Percentiles rank a stretch among this genome's conserved stretches.
These are phyloP conservation scores for Flaveria sonorensis DNA, from an alignment of 129 eudicot species.

Conservation along the genomic window DNA sequence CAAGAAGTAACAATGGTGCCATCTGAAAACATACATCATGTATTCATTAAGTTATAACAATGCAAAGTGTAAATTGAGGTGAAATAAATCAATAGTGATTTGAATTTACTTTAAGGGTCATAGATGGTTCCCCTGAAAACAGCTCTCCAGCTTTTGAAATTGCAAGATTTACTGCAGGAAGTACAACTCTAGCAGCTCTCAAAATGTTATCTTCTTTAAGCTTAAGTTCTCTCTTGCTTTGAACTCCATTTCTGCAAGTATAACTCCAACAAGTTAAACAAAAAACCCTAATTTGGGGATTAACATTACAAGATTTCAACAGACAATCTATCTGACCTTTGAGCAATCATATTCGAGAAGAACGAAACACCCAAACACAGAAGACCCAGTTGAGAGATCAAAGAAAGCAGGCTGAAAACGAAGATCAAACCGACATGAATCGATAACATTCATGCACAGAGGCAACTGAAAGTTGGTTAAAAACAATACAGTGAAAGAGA, in stretches of 20 bases:
- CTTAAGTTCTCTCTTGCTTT: slow-evolving; percentile 39
- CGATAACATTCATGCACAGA: background rate
- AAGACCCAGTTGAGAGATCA: slow-evolving; percentile 74
- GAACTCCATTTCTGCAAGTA: slow-evolving; percentile 39
- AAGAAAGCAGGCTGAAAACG: slow-evolving; percentile 64
- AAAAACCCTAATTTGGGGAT: background rate
- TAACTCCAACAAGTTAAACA: slow-evolving; percentile 8
- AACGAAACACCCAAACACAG: slow-evolving; percentile 68
- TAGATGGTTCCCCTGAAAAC: slow-evolving; percentile 92
- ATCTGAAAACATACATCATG: slow-evolving; percentile 47
- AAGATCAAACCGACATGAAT: slow-evolving; percentile 6
- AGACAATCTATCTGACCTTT: slow-evolving; percentile 42
- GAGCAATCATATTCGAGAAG: slow-evolving; percentile 63
- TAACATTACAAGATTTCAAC: background rate
- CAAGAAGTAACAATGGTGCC: slow-evolving; percentile 67
- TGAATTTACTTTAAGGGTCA: slow-evolving; percentile 73
- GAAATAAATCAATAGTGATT: background rate
- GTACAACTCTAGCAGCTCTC: slow-evolving; percentile 62
- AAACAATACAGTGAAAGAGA: background rate
- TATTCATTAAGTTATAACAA: background rate
- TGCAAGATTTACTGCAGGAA: slow-evolving; percentile 74
- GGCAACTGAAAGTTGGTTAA: background rate
- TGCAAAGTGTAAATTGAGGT: background rate
- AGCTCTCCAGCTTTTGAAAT: slow-evolving; percentile 54
- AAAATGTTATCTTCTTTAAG: slow-evolving; percentile 67